phyloP scores from a whole-genome alignment of 148 eudicot genomes.

The Rhododendron henanense region DNA sequence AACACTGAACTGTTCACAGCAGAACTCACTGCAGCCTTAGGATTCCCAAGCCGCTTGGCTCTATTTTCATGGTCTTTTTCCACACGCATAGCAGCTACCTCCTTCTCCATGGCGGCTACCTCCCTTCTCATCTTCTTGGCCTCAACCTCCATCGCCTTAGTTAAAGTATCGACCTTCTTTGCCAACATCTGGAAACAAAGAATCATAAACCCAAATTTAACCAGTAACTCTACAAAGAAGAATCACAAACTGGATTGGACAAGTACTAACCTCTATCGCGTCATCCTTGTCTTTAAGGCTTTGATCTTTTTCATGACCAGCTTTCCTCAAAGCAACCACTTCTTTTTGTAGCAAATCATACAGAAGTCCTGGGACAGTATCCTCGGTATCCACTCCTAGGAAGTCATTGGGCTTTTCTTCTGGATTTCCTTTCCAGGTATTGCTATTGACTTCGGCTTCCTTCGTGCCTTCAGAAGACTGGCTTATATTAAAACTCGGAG shows the following conservation, averaged over 20 bases:
- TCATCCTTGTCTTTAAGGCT: conserved; percentile 98
- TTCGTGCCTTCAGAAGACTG: conserved; percentile 53
- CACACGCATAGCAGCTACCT: conserved; percentile 85
- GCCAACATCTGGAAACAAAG: conserved; percentile 62
- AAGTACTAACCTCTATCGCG: conserved; percentile 69
- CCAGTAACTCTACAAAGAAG: not conserved
- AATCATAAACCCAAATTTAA: conserved; percentile 3
- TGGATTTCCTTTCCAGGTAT: conserved; percentile 44
- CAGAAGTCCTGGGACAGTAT: conserved; percentile 67
- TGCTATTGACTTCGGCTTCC: conserved; percentile 40
- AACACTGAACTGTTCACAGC: conserved; percentile 61
- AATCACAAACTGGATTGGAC: not conserved
- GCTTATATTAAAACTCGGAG: conserved; percentile 43
- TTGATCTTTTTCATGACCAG: conserved; percentile 89
- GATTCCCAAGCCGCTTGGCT: conserved; percentile 58
- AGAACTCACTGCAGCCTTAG: conserved; percentile 55
- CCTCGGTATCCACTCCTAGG: conserved; percentile 52
- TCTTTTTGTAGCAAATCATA: conserved; percentile 91
- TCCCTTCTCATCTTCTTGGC: conserved; percentile 98
- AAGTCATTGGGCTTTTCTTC: conserved; percentile 65
- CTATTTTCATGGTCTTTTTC: conserved; percentile 85
- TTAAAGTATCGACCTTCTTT: conserved; percentile 89
- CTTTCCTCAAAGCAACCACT: conserved; percentile 78
- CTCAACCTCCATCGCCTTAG: conserved; percentile 96
- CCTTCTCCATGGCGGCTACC: conserved; percentile 96